Evolutionary conservation across 164 flowering plant genomes (phyloP), one percentile per base, ranked within the genome.

Genomic region (Aristolochia californica): DNA sequence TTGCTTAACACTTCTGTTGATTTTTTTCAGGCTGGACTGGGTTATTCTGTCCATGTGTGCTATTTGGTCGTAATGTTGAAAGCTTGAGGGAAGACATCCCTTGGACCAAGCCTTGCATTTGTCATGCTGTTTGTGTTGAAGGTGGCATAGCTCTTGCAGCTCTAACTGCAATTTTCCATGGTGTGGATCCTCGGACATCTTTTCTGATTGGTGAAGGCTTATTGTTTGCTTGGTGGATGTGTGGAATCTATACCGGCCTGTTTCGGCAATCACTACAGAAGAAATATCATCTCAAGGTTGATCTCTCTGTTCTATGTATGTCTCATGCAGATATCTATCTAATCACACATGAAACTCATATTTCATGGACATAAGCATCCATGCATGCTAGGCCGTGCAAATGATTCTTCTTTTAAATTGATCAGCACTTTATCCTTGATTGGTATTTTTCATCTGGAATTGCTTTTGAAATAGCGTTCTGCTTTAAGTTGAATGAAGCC

Each of bases 221-320:
- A 57, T 28, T 83, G 15, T 93, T 93, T 68, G 56, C 89, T 48
- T 93, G 97, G 98, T 93, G 97, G 97, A 76, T 88, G 82, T 93
- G 98, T 71, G 95, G 97, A 17, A 87, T 91, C 66, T 93, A 93
- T 67, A 88, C 95, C 60, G 98, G 98, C 55, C 69, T 88, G 26
- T 73, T 80, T 65, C 79, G 98, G 25, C 89, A 88, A 61, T 69
- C 84, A 22, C 64, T 93, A 62, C 98, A 93, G 75, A 88, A 77
- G 67, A 81, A 85, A 54, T 93, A 93, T 76, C 97, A 88, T 82
- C 98, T 93, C 64, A 82, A 88, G 96, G 98, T 88, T 52, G 66
- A 16, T 9, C 43, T 60, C 43, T 43, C 11, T 7, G 38, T 34
- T 50, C 16, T 48, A 17, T 28, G 47, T 15, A 17, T 15, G 49